Evolutionary conservation across 169 alveolate species (phyloP).

Genomic region (Amoebophrya sp.): DNA sequence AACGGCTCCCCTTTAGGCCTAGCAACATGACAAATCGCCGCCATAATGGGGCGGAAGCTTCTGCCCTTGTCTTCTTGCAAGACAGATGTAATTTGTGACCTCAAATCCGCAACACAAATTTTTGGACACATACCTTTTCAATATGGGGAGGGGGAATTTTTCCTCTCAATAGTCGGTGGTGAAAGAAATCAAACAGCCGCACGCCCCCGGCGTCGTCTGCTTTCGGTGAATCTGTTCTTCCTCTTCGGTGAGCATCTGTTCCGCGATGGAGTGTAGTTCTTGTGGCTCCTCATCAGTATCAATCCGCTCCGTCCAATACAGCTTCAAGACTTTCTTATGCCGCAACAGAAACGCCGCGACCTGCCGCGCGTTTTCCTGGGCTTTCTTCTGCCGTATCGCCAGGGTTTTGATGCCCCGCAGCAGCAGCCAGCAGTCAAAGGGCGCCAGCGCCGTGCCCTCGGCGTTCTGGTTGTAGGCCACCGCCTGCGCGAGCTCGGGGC

Average conservation of each 20-base stretch:
- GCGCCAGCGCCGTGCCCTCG: constrained; percentile 32
- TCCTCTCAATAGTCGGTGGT: too few relatives aligned
- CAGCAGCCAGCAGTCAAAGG: constrained; percentile 35
- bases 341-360: not conserved
- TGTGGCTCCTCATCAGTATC: not conserved
- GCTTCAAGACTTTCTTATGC: not conserved
- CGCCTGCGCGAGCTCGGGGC: not conserved
- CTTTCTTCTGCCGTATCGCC: not conserved
- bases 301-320: not conserved
- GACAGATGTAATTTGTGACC: too few relatives aligned
- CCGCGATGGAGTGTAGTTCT: not conserved
- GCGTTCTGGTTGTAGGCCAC: constrained; percentile 15
- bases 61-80: too few relatives aligned
- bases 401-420: constrained; percentile 31
- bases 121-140: too few relatives aligned
- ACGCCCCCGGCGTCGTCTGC: not conserved
- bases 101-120: too few relatives aligned
- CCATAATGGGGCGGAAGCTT: too few relatives aligned
- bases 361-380: not conserved
- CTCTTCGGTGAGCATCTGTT: too few relatives aligned
- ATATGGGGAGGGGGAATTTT: too few relatives aligned
- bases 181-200: constrained; percentile 3
- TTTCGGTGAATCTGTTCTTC: not conserved
- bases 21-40: too few relatives aligned
- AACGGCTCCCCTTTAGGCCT: too few relatives aligned